These are phyloP conservation scores for Penstemon newberryi DNA, from an alignment of 257 asterid species.

Conservation along the genomic window DNA sequence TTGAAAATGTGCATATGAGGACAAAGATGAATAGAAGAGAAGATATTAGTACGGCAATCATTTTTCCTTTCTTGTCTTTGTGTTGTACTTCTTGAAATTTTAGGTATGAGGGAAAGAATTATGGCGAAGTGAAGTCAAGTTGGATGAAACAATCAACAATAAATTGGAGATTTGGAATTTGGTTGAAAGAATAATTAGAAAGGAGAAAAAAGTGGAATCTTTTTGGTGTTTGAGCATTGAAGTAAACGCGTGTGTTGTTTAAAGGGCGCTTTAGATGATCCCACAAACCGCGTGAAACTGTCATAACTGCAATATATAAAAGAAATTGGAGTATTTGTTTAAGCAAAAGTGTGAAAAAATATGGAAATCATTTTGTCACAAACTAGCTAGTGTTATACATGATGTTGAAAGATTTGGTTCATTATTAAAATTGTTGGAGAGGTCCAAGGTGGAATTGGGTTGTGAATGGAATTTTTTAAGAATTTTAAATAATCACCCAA, in stretches of 20 bases:
- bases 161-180: not conserved
- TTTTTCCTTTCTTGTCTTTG: not conserved
- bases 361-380: no score
- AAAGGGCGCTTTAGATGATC: constrained; percentile 34
- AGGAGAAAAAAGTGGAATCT: not conserved
- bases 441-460: no score
- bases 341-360: no score
- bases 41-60: constrained; percentile 46
- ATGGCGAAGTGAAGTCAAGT: constrained; percentile 1
- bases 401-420: no score
- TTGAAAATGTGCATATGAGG: constrained; percentile 41
- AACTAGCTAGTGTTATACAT: no score
- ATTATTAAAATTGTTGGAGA: no score
- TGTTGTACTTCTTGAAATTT: not conserved
- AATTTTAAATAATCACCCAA: no score
- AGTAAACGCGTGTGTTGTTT: constrained; percentile 44
- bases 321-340: not conserved
- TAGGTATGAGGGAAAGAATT: not conserved
- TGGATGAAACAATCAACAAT: constrained; percentile 32
- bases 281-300: constrained; percentile 79
- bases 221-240: constrained; percentile 13
- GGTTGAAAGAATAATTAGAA: not conserved
- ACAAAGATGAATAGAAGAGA: constrained; percentile 55
- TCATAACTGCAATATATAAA: constrained; percentile 25
- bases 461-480: no score